Conservation (phyloP, 1,139 yeast genomes). For the Pichia sp. region DNA sequence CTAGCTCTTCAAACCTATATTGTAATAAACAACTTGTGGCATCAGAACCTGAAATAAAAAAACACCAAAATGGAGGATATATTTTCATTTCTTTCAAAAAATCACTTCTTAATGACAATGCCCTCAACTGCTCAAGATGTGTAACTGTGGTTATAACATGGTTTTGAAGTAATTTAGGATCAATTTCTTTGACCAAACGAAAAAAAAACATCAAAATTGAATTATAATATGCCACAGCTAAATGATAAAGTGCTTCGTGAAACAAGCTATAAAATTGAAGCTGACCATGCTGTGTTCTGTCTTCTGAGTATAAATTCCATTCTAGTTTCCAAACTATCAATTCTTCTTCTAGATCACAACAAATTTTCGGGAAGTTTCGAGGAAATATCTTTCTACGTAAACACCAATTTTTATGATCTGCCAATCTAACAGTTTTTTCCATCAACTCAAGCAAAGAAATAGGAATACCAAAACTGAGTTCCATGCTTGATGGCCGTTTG, state of each 20-base stretch:
- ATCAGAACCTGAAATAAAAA: slow-evolving; percentile 45
- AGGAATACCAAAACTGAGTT: slow-evolving; percentile 46
- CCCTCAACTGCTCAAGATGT: slow-evolving; percentile 33
- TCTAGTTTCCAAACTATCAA: slow-evolving; percentile 41
- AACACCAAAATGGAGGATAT: slow-evolving; percentile 43
- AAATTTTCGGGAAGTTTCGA: slow-evolving; percentile 48
- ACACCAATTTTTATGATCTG: slow-evolving; percentile 50
- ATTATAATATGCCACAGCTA: slow-evolving; percentile 38
- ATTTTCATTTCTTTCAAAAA: slow-evolving; percentile 19
- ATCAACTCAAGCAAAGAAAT: slow-evolving; percentile 39
- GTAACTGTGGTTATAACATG: slow-evolving; percentile 32
- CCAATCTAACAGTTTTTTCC: slow-evolving; percentile 40
- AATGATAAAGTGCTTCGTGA: slow-evolving; percentile 38
- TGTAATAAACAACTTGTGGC: slow-evolving; percentile 30
- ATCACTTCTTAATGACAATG: slow-evolving; percentile 20
- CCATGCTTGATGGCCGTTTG: slow-evolving; percentile 28
- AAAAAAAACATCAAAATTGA: slow-evolving; percentile 41
- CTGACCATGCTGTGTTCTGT: slow-evolving; percentile 11
- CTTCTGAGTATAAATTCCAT: slow-evolving; percentile 36
- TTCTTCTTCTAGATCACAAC: slow-evolving; percentile 50
- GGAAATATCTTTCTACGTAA: slow-evolving; percentile 41
- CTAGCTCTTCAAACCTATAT: slow-evolving; percentile 29
- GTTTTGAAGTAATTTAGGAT: slow-evolving; percentile 32
- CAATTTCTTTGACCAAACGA: slow-evolving; percentile 39
- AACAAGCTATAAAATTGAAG: slow-evolving; percentile 29